These are phyloP conservation scores for Prinsepia uniflora DNA, from an alignment of 306 rosid genomes.

Conservation along the genomic window DNA sequence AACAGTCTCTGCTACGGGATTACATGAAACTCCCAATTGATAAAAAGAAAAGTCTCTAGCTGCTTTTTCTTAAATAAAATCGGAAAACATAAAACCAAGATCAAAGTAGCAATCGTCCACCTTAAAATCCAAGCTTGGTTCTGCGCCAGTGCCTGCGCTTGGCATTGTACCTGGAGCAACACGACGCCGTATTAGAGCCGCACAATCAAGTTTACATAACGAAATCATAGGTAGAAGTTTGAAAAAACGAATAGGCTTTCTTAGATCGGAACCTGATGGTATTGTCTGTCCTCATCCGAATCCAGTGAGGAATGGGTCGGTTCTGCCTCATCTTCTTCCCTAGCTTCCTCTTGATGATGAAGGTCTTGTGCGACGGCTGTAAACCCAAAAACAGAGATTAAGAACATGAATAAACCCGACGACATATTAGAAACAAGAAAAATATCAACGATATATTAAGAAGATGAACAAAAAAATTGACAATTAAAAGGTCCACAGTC, in stretches of 20 bases:
- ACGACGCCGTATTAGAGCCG: background rate
- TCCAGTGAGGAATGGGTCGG: constrained; percentile 87
- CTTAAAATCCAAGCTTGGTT: constrained; percentile 78
- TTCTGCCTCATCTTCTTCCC: constrained; percentile 96
- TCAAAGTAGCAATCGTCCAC: constrained; percentile 22
- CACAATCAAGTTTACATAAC: background rate
- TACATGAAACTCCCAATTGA: constrained; percentile 6
- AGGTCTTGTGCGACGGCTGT: constrained; percentile 88
- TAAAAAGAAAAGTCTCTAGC: constrained; percentile 20
- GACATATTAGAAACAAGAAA: no score
- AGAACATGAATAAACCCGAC: background rate
- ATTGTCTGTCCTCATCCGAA: constrained; percentile 78
- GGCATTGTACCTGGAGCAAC: constrained; percentile 56
- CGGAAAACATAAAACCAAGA: background rate
- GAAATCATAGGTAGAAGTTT: background rate
- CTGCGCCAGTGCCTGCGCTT: constrained; percentile 98
- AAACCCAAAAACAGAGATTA: background rate
- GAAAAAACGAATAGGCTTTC: background rate
- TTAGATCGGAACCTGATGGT: constrained; percentile 48
- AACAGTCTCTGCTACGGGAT: constrained; percentile 10
- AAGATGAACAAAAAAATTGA: background rate
- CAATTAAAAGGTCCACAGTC: background rate
- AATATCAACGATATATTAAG: no score
- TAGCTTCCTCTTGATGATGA: constrained; percentile 86
- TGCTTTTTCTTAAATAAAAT: background rate